A percentile compares a stretch with the other conserved stretches of the same genome.
phyloP scores from a whole-genome alignment of 2,329 filamentous ascomycete species.

The Fusarium pseudonygamai region DNA sequence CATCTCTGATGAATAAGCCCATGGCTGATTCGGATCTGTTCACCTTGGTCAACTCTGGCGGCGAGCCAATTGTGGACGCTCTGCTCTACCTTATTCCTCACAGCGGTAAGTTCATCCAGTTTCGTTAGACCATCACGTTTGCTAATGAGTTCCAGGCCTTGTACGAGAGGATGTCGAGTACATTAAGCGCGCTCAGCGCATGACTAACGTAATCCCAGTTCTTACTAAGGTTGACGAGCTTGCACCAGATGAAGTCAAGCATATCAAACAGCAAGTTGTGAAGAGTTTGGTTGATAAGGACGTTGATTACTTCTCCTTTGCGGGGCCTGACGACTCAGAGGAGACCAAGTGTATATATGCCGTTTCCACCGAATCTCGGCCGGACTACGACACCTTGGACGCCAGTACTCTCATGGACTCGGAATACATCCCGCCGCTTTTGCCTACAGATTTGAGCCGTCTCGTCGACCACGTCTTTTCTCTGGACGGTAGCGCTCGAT shows the following conservation, averaged over 20 bases:
- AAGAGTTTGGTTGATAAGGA: conserved; percentile 65
- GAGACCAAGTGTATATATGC: conserved; percentile 68
- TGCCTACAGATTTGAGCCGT: conserved; percentile 75
- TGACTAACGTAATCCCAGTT: conserved; percentile 88
- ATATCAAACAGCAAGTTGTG: conserved; percentile 68
- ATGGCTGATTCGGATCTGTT: conserved; percentile 79
- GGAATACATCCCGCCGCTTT: conserved; percentile 84
- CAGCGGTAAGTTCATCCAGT: conserved; percentile 57
- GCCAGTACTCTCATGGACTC: conserved; percentile 93
- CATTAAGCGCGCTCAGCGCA: conserved; percentile 72
- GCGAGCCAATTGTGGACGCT: conserved; percentile 84
- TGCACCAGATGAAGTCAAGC: conserved; percentile 63
- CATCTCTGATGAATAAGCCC: conserved; percentile 56
- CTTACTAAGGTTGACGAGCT: conserved; percentile 81
- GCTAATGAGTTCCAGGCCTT: conserved; percentile 44
- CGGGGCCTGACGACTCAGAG: conserved; percentile 44
- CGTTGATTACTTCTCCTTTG: conserved; percentile 75
- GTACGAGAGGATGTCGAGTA: conserved; percentile 69
- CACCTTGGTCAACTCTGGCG: conserved; percentile 80
- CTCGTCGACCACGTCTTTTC: conserved; percentile 82
- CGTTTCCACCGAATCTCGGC: conserved; percentile 76
- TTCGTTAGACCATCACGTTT: background rate
- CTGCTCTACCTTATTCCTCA: conserved; percentile 83
- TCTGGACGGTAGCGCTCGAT: conserved; percentile 78
- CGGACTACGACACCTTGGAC: conserved; percentile 86